Evolutionary conservation across 1,284 basidiomycete genomes (phyloP).

Genomic region (Leccinum insolens): DNA sequence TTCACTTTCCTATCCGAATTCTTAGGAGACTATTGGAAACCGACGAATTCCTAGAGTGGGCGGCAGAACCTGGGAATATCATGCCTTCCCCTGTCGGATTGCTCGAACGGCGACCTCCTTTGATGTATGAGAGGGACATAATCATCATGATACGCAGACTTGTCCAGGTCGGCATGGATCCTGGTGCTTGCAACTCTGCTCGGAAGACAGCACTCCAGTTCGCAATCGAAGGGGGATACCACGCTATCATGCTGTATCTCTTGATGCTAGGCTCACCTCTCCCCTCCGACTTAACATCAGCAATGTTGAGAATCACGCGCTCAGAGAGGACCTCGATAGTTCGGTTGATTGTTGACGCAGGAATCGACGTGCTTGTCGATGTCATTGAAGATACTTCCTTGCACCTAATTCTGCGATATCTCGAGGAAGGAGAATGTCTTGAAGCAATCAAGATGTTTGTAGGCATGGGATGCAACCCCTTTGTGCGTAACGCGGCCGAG

Average conservation of each 20-base stretch:
- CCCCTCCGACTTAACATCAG: not conserved
- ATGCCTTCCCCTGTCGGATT: conserved; percentile 1
- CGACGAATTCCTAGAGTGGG: conserved; percentile 15
- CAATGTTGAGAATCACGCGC: not conserved
- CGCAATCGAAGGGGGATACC: conserved; percentile 8
- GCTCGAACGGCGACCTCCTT: not conserved
- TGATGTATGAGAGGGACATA: conserved; percentile 8
- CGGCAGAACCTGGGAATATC: not conserved
- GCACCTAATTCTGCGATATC: too few species aligned
- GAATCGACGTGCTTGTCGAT: not conserved
- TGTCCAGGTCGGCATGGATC: conserved; percentile 5
- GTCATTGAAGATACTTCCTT: too few species aligned
- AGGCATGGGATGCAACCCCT: too few species aligned
- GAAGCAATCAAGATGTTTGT: too few species aligned
- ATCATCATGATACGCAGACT: conserved; percentile 9
- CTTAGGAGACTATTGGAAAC: conserved; percentile 8
- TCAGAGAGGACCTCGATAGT: not conserved
- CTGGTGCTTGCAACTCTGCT: not conserved
- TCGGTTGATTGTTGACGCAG: not conserved
- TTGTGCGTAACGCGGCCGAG: too few species aligned
- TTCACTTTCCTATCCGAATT: conserved; percentile 8
- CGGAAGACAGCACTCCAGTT: conserved; percentile 4
- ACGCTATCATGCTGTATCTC: not conserved
- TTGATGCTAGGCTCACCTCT: not conserved
- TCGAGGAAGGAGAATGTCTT: too few species aligned